phyloP scores from a whole-genome alignment of 495 filamentous ascomycete genomes.

The Physcia stellaris region DNA sequence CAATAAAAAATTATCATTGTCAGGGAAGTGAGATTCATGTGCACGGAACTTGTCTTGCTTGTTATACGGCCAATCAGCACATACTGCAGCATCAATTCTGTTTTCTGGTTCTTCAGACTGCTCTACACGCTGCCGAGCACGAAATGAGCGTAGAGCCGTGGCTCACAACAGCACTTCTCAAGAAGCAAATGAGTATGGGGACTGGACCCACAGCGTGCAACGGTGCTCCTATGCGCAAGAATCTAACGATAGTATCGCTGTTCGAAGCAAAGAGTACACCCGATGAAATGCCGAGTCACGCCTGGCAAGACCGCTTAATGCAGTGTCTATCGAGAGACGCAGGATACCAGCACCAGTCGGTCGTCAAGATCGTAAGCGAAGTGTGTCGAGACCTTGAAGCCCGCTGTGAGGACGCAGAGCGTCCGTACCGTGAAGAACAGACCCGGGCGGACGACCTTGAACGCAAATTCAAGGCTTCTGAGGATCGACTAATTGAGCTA shows the following conservation, averaged over 20 bases:
- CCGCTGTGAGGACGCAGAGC: constrained; percentile 36
- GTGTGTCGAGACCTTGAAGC: constrained; percentile 42
- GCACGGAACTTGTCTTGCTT: constrained; percentile 1
- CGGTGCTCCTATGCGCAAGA: background rate
- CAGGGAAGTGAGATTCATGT: background rate
- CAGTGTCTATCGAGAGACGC: constrained; percentile 24
- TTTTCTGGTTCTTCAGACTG: constrained; percentile 14
- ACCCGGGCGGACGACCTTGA: constrained; percentile 27
- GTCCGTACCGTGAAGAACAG: constrained; percentile 31
- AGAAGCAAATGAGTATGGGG: background rate
- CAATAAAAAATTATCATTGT: background rate
- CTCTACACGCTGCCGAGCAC: constrained; percentile 11
- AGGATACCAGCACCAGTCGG: constrained; percentile 21
- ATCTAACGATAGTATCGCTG: constrained; percentile 4
- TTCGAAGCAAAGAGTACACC: constrained; percentile 13
- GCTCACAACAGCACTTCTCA: constrained; percentile 3
- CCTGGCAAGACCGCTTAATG: constrained; percentile 33
- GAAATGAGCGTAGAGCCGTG: constrained; percentile 7
- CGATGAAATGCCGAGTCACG: constrained; percentile 12
- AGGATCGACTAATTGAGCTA: constrained; percentile 18
- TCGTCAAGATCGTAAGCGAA: constrained; percentile 34
- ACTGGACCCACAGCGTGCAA: background rate
- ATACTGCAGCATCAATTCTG: constrained; percentile 5
- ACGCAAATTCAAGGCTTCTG: constrained; percentile 15
- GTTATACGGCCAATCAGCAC: constrained; percentile 1